Conservation (phyloP, 768 basidiomycete genomes). For the Coprinopsis marcescibilis region DNA sequence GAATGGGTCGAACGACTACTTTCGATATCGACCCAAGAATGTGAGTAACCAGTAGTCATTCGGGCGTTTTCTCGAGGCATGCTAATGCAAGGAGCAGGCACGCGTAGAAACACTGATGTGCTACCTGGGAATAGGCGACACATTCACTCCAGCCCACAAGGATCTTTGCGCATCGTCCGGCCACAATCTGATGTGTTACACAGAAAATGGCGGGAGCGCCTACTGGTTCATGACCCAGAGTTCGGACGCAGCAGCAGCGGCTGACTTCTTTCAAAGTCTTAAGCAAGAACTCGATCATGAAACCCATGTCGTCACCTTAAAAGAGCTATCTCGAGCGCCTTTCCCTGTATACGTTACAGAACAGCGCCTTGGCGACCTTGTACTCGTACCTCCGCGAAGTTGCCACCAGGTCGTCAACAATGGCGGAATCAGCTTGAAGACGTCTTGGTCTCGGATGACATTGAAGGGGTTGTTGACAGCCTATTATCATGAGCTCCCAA, state of each 20-base stretch:
- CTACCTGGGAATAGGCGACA: slow-evolving; percentile 77
- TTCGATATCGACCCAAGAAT: slow-evolving; percentile 47
- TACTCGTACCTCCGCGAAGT: slow-evolving; percentile 74
- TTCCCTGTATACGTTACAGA: slow-evolving; percentile 67
- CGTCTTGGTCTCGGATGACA: slow-evolving; percentile 86
- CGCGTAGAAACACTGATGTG: slow-evolving; percentile 79
- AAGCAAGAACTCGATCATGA: slow-evolving; percentile 69
- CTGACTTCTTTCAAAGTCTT: slow-evolving; percentile 54
- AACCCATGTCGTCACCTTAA: slow-evolving; percentile 53
- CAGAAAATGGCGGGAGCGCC: slow-evolving; percentile 64
- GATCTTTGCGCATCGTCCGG: slow-evolving; percentile 81
- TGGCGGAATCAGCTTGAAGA: slow-evolving; percentile 78
- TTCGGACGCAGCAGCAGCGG: slow-evolving; percentile 46
- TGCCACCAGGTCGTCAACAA: slow-evolving; percentile 82
- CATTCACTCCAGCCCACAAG: slow-evolving; percentile 81
- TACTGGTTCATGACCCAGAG: slow-evolving; percentile 85
- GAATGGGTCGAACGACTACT: slow-evolving; percentile 48
- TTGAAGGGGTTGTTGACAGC: slow-evolving; percentile 52
- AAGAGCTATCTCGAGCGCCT: slow-evolving; percentile 59
- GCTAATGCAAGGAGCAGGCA: too few species aligned
- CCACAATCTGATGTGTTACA: slow-evolving; percentile 83
- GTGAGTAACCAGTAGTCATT: too few species aligned
- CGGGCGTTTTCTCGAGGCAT: too few species aligned
- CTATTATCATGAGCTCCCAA: slow-evolving; percentile 66
- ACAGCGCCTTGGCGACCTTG: slow-evolving; percentile 71